Conservation (phyloP, 495 filamentous ascomycete species). For the Penicillium taxi region DNA sequence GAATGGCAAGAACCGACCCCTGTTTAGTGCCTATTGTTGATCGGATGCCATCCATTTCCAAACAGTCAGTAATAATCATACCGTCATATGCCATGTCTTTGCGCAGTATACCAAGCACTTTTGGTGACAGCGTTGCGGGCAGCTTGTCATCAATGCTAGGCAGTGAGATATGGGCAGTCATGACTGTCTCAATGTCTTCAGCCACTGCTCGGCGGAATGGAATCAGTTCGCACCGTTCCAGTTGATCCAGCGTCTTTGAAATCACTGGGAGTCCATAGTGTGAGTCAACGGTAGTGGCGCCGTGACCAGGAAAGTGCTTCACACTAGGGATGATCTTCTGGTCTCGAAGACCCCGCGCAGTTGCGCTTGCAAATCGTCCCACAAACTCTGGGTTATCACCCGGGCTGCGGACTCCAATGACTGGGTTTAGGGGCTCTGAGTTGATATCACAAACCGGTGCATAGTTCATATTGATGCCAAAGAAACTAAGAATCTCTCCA, state of each 20-base stretch:
- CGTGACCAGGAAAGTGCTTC: constrained; percentile 41
- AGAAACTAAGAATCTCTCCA: constrained; percentile 27
- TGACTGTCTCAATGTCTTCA: constrained; percentile 34
- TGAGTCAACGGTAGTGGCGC: constrained; percentile 37
- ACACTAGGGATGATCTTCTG: constrained; percentile 32
- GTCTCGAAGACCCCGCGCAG: constrained; percentile 31
- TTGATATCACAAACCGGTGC: constrained; percentile 39
- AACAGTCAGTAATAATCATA: constrained; percentile 34
- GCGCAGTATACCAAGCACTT: constrained; percentile 31
- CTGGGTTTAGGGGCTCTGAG: constrained; percentile 37
- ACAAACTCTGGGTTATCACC: constrained; percentile 36
- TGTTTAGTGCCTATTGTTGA: constrained; percentile 39
- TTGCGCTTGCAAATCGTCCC: constrained; percentile 30
- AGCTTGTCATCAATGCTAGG: constrained; percentile 27
- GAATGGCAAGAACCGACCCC: constrained; percentile 39
- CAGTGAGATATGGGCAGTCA: constrained; percentile 39
- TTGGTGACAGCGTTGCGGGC: constrained; percentile 32
- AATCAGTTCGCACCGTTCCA: constrained; percentile 34
- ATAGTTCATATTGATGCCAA: constrained; percentile 41
- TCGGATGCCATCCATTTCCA: constrained; percentile 43
- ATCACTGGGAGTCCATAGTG: constrained; percentile 38
- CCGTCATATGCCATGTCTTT: constrained; percentile 36
- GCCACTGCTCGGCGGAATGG: constrained; percentile 38
- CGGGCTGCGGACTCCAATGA: constrained; percentile 36
- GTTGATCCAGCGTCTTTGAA: constrained; percentile 28